A percentile compares a stretch with the other conserved stretches of the same genome.
Evolutionary conservation across 1,284 basidiomycete genomes (phyloP).

Genomic region (Microbotryum violaceum): DNA sequence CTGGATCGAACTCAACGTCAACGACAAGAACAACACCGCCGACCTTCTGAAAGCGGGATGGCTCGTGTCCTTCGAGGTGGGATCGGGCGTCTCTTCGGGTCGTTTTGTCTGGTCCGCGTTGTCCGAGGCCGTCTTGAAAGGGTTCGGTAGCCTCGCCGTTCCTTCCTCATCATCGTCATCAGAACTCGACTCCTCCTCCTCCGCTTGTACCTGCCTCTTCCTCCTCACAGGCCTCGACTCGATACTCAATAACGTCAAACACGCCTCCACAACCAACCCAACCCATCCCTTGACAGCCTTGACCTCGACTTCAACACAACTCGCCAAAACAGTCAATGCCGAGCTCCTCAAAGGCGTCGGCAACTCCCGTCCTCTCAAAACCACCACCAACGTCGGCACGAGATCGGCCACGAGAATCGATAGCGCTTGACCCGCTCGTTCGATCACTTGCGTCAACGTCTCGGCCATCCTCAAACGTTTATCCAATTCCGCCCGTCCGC

Average conservation of each 20-base stretch:
- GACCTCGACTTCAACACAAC: slow-evolving; percentile 58
- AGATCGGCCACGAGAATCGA: slow-evolving; percentile 60
- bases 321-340: slow-evolving; percentile 69
- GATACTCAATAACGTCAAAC: slow-evolving; percentile 69
- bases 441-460: slow-evolving; percentile 70
- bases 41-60: slow-evolving; percentile 72
- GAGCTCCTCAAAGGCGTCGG: slow-evolving; percentile 72
- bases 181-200: not conserved
- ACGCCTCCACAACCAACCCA: slow-evolving; percentile 55
- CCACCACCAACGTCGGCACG: slow-evolving; percentile 59
- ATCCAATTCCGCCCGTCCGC: slow-evolving; percentile 65
- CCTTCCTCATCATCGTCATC: slow-evolving; percentile 6
- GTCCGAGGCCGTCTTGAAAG: slow-evolving; percentile 1
- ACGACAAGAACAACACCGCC: slow-evolving; percentile 66
- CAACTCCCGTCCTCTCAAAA: slow-evolving; percentile 53
- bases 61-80: slow-evolving; percentile 54
- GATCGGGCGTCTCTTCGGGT: slow-evolving; percentile 47
- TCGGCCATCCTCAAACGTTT: slow-evolving; percentile 75
- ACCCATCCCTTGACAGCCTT: slow-evolving; percentile 58
- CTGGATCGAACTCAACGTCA: slow-evolving; percentile 46
- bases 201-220: slow-evolving; percentile 5
- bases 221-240: slow-evolving; percentile 44
- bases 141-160: slow-evolving; percentile 7
- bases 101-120: not conserved
- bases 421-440: slow-evolving; percentile 62